These are phyloP conservation scores for Stereocaulon alpinum DNA, from an alignment of 495 filamentous ascomycete genomes.

Conservation along the genomic window DNA sequence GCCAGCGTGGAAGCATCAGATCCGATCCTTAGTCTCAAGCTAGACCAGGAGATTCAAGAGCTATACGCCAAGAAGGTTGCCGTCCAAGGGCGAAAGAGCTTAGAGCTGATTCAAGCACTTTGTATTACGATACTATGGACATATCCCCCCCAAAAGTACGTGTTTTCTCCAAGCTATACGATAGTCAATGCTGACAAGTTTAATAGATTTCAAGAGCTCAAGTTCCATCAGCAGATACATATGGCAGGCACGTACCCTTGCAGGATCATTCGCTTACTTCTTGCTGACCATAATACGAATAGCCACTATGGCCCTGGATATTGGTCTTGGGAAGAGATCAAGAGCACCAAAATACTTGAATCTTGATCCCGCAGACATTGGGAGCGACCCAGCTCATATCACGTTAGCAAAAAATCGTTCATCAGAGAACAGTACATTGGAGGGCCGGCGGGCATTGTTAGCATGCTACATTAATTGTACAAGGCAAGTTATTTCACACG, in stretches of 20 bases:
- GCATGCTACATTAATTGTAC: slow-evolving; percentile 57
- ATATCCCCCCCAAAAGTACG: slow-evolving; percentile 51
- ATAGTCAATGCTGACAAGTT: not conserved
- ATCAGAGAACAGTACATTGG: slow-evolving; percentile 45
- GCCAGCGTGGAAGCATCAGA: slow-evolving; percentile 41
- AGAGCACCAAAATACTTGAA: not conserved
- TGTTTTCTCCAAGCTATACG: not conserved
- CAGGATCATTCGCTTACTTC: not conserved
- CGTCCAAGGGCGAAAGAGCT: slow-evolving; percentile 55
- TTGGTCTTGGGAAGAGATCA: slow-evolving; percentile 47
- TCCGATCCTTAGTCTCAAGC: slow-evolving; percentile 39
- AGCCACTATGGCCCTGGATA: slow-evolving; percentile 68
- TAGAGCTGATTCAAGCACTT: slow-evolving; percentile 71
- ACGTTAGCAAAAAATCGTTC: slow-evolving; percentile 30
- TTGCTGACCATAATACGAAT: not conserved
- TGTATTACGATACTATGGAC: slow-evolving; percentile 63
- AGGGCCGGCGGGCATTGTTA: slow-evolving; percentile 60
- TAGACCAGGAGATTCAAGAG: slow-evolving; percentile 56
- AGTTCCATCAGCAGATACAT: slow-evolving; percentile 74
- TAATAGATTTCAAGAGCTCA: slow-evolving; percentile 54
- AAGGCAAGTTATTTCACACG: slow-evolving; percentile 7
- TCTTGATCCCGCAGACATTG: not conserved
- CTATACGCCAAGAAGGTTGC: slow-evolving; percentile 59
- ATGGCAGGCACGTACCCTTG: slow-evolving; percentile 35
- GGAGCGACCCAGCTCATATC: not conserved